Evolutionary conservation across 352 stramenopile genomes (phyloP).

Genomic region (Saprolegnia diclina): DNA sequence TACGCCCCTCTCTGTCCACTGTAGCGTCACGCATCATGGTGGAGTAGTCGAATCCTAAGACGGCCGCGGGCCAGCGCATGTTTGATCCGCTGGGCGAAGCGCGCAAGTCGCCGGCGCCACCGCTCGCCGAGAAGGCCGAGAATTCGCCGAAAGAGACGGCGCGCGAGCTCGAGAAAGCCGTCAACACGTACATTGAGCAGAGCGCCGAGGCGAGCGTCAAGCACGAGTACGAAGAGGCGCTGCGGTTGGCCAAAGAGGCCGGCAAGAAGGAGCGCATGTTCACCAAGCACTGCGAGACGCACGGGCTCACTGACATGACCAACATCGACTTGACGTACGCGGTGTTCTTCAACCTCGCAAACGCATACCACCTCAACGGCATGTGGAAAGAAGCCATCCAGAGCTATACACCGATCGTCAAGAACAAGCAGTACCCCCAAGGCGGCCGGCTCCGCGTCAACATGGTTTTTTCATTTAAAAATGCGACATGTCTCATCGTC

Average conservation of each 20-base stretch:
- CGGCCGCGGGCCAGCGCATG: conserved; percentile 52
- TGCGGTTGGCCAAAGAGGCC: conserved; percentile 84
- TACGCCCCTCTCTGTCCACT: conserved; percentile 28
- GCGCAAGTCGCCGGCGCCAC: conserved; percentile 65
- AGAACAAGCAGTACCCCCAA: conserved; percentile 94
- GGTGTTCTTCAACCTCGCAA: conserved; percentile 93
- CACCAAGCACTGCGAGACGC: conserved; percentile 86
- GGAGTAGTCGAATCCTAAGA: conserved; percentile 68
- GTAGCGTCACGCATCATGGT: background rate
- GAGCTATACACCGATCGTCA: conserved; percentile 92
- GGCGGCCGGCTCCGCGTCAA: conserved; percentile 90
- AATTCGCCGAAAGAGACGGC: conserved; percentile 90
- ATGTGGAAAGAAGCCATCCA: conserved; percentile 93
- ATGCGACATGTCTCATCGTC: background rate
- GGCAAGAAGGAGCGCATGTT: conserved; percentile 87
- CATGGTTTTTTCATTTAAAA: no score
- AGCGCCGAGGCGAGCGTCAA: conserved; percentile 70
- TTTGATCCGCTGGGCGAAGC: conserved; percentile 90
- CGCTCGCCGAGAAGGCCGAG: conserved; percentile 87
- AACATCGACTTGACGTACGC: conserved; percentile 94
- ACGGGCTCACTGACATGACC: conserved; percentile 83
- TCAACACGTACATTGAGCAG: conserved; percentile 91
- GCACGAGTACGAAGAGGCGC: conserved; percentile 71
- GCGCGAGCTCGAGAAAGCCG: conserved; percentile 85
- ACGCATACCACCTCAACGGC: conserved; percentile 90